Evolutionary conservation across 768 basidiomycete genomes (phyloP).

Genomic region (Lactifluus piperatus): DNA sequence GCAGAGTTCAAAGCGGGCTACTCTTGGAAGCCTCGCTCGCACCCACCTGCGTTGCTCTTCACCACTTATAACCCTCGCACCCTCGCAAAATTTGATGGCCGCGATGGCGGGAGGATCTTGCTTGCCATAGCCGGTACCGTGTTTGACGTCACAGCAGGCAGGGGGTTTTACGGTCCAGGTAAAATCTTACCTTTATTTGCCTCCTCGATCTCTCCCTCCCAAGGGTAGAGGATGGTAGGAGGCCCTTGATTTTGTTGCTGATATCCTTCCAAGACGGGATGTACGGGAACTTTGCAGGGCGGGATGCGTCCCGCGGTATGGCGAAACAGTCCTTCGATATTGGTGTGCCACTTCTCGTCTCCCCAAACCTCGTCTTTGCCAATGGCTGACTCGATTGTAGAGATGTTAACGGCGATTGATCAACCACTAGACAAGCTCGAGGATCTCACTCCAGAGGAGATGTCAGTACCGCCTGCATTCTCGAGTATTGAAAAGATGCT

Average conservation of each 20-base stretch:
- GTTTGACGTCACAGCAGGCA: conserved; percentile 87
- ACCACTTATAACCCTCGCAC: conserved; percentile 74
- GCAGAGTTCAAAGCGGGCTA: conserved; percentile 75
- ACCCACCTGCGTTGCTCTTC: conserved; percentile 72
- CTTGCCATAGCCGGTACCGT: conserved; percentile 82
- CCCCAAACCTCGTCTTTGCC: not conserved
- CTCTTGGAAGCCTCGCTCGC: conserved; percentile 84
- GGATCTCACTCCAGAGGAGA: conserved; percentile 72
- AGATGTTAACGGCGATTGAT: conserved; percentile 87
- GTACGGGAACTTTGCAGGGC: conserved; percentile 96
- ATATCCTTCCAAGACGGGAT: conserved; percentile 58
- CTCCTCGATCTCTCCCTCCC: too few species aligned
- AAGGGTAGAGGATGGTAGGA: too few species aligned
- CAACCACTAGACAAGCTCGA: conserved; percentile 76
- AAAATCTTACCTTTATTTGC: conserved; percentile 22
- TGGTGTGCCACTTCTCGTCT: conserved; percentile 40
- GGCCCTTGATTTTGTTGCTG: not conserved
- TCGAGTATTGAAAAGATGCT: not conserved
- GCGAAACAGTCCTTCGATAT: conserved; percentile 93
- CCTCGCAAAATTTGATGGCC: conserved; percentile 56
- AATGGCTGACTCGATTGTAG: conserved; percentile 30
- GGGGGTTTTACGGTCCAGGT: conserved; percentile 95
- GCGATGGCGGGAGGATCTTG: conserved; percentile 62
- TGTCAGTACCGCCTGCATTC: conserved; percentile 42
- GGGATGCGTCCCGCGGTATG: conserved; percentile 95